Percentiles rank a stretch among this genome's conserved stretches.
phyloP scores from a whole-genome alignment of 1,284 basidiomycete species.

The Abortiporus biennis region DNA sequence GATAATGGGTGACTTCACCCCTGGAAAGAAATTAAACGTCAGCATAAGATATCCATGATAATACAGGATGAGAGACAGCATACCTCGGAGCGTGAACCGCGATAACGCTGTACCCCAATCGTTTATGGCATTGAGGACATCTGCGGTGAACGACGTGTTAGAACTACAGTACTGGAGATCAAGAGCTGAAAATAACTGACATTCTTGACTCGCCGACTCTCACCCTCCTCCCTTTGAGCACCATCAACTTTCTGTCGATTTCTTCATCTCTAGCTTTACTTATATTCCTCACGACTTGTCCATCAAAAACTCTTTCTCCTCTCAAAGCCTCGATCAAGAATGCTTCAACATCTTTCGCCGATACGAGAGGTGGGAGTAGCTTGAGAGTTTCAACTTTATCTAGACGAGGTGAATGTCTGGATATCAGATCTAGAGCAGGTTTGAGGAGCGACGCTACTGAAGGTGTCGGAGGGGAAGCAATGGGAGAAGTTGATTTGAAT shows the following conservation, averaged over 20 bases:
- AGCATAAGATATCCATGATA: not conserved
- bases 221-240: constrained; percentile 77
- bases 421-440: constrained; percentile 82
- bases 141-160: constrained; percentile 40
- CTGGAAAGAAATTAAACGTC: constrained; percentile 30
- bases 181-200: constrained; percentile 39
- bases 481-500: constrained; percentile 12
- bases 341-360: constrained; percentile 69
- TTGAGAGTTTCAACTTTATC: constrained; percentile 78
- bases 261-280: constrained; percentile 69
- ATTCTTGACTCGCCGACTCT: constrained; percentile 88
- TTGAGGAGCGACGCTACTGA: constrained; percentile 44
- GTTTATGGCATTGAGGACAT: constrained; percentile 94
- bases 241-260: constrained; percentile 65
- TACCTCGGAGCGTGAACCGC: constrained; percentile 86
- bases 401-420: constrained; percentile 76
- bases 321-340: constrained; percentile 78
- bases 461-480: constrained; percentile 8
- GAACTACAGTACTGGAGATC: not conserved
- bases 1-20: constrained; percentile 91
- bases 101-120: constrained; percentile 91
- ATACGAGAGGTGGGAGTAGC: constrained; percentile 84
- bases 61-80: constrained; percentile 14
- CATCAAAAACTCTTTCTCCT: constrained; percentile 63
- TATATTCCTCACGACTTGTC: constrained; percentile 61